Base-by-base conservation (phyloP, 441 rosid genomes). In the Croton laevigatus region DNA sequence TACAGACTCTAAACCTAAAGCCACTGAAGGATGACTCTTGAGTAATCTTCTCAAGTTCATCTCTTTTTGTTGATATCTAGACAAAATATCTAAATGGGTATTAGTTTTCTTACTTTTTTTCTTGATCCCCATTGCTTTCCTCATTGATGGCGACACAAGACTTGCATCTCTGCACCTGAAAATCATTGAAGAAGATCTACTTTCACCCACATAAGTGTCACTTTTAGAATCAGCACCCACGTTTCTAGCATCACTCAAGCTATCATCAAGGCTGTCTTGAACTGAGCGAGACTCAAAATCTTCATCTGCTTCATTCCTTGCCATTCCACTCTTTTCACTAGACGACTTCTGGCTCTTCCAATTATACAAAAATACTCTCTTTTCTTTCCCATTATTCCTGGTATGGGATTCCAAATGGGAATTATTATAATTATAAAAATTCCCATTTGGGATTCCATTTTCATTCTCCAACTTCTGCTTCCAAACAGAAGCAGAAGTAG, bases 321-420 rank as follows among this genome's bases (percentile, higher is more conserved):
- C 83, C 60, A 80, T 16, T 27, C 77, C 87, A 44, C 84, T 79
- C 54, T 80, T 82, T 64, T 83, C 90, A 23, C 82, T 81, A 38
- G 91, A 87, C 40, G 93, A 87, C 65, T 81, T 87, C 64, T 85
- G 89, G 59, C 80, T 76, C 77, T 87, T 90, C 99, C 98, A 94
- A 69, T 94, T 94, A 75, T 90, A 80, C 74, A 94, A 82, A 60
- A 90, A 92, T 38, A 89, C 93, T 42, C 73, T 82, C 69, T 81
- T 88, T 71, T 87, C 88, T 62, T 83, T 87, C 34, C 79, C 84
- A 53, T 71, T 75, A 6, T 48, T 73, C 67, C 57, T 71, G 38
- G 81, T 67, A 61, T 72, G 82, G 58, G 79, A 73, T 75, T 69
- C 84, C 75, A 71, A 59, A 67, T 72, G 77, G 65, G 68, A 32